Percentiles rank a stretch among this genome's conserved stretches.
phyloP scores from a whole-genome alignment of 2,329 filamentous ascomycete species.

The Colletotrichum costaricense region DNA sequence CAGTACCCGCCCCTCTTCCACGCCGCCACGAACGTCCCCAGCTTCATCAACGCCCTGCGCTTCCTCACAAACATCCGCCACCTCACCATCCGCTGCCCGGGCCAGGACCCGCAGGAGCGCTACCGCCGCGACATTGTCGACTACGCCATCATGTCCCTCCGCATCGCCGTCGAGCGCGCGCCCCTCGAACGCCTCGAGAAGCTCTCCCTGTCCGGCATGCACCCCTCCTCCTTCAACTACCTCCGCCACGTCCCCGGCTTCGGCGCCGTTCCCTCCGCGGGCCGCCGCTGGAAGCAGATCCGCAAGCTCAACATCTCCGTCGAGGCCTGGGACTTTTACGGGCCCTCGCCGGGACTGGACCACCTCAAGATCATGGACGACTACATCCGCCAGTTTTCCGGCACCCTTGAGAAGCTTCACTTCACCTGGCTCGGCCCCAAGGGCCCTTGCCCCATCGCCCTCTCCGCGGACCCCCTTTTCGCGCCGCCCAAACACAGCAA shows the following conservation, averaged over 20 bases:
- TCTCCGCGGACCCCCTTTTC: slow-evolving; percentile 78
- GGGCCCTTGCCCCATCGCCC: slow-evolving; percentile 79
- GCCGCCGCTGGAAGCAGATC: slow-evolving; percentile 82
- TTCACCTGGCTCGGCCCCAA: slow-evolving; percentile 82
- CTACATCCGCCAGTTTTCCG: slow-evolving; percentile 79
- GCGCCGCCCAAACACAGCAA: slow-evolving; percentile 62
- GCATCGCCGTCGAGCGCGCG: slow-evolving; percentile 83
- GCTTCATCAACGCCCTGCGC: slow-evolving; percentile 81
- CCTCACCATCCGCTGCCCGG: slow-evolving; percentile 81
- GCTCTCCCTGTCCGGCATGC: slow-evolving; percentile 78
- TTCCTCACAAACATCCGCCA: slow-evolving; percentile 77
- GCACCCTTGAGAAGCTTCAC: slow-evolving; percentile 73
- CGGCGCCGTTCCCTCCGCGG: slow-evolving; percentile 78
- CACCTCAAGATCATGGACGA: slow-evolving; percentile 84
- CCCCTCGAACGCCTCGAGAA: slow-evolving; percentile 73
- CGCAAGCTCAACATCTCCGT: slow-evolving; percentile 78
- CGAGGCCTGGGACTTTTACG: slow-evolving; percentile 75
- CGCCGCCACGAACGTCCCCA: slow-evolving; percentile 86
- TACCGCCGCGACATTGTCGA: slow-evolving; percentile 85
- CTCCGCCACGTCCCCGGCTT: slow-evolving; percentile 80
- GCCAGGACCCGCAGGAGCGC: slow-evolving; percentile 74
- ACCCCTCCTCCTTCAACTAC: slow-evolving; percentile 81
- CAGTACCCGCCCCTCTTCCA: slow-evolving; percentile 93
- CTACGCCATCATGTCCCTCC: slow-evolving; percentile 88
- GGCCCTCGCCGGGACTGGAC: slow-evolving; percentile 69